These are phyloP conservation scores for Aspergillus fructus DNA, from an alignment of 2,329 filamentous ascomycete species.

Conservation along the genomic window DNA sequence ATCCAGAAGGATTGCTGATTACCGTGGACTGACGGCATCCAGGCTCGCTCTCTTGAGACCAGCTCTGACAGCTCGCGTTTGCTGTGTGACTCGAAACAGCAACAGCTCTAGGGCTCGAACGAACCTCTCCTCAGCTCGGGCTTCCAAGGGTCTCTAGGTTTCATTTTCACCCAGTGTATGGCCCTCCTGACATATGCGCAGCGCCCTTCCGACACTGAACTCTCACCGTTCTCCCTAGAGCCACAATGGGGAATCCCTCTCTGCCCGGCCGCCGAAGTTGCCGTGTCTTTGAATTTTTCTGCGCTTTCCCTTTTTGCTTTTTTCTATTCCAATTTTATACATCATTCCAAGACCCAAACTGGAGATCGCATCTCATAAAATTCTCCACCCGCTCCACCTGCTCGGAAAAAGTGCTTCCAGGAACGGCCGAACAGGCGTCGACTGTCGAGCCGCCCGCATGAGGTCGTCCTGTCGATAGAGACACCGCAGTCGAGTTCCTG, in stretches of 20 bases:
- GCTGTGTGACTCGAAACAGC: conserved; percentile 8
- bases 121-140: background rate
- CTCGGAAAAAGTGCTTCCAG: conserved; percentile 32
- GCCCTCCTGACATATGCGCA: conserved; percentile 19
- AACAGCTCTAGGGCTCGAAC: background rate
- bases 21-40: background rate
- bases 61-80: conserved; percentile 13
- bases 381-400: conserved; percentile 30
- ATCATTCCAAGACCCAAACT: conserved; percentile 21
- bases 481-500: background rate
- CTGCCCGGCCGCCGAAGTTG: conserved; percentile 7
- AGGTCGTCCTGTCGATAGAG: background rate
- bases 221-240: conserved; percentile 1
- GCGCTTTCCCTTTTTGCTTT: conserved; percentile 11
- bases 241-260: conserved; percentile 1
- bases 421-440: background rate
- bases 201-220: conserved; percentile 2
- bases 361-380: conserved; percentile 34
- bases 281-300: conserved; percentile 12
- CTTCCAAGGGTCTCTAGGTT: conserved; percentile 4
- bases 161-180: background rate
- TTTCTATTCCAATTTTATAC: conserved; percentile 15
- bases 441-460: background rate
- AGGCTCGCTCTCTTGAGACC: conserved; percentile 2
- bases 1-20: conserved; percentile 3